Evolutionary conservation across 1,284 basidiomycete species (phyloP).

Genomic region (Moesziomyces sp.): DNA sequence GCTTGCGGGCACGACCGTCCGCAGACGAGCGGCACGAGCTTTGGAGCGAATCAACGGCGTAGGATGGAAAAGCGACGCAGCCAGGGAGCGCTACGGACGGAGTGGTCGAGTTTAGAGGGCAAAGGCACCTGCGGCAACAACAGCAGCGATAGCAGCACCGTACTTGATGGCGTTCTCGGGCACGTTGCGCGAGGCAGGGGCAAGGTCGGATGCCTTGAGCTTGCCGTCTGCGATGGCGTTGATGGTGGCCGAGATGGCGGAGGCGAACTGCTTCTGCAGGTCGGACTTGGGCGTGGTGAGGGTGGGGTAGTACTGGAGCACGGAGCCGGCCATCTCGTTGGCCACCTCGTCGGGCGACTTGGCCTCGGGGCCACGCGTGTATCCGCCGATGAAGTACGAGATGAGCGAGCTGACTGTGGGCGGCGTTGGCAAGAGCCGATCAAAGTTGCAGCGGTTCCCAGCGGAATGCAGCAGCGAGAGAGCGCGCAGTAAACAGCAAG

Average conservation of each 20-base stretch:
- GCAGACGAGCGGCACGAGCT: neutral
- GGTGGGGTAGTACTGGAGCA: conserved; percentile 63
- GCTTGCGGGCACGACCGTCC: too few species aligned
- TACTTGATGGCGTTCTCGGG: conserved; percentile 34
- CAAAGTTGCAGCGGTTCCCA: too few species aligned
- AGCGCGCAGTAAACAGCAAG: too few species aligned
- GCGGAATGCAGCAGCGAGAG: too few species aligned
- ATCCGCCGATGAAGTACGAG: conserved; percentile 55
- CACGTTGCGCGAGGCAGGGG: conserved; percentile 31
- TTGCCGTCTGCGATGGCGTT: conserved; percentile 36
- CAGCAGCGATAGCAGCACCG: conserved; percentile 51
- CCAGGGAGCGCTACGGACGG: conserved; percentile 18
- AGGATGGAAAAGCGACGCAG: neutral
- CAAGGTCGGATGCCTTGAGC: conserved; percentile 34
- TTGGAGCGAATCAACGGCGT: neutral
- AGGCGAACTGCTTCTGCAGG: conserved; percentile 35
- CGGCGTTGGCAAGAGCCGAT: too few species aligned
- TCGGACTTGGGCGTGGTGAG: conserved; percentile 42
- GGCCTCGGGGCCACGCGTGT: conserved; percentile 50
- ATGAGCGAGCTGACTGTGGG: conserved; percentile 52
- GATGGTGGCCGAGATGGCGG: conserved; percentile 48
- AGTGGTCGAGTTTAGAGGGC: conserved; percentile 46
- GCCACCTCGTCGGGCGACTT: conserved; percentile 53
- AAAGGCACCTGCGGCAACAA: conserved; percentile 61
- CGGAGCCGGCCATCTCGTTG: conserved; percentile 55